A percentile compares a stretch with the other conserved stretches of the same genome.
phyloP scores from a whole-genome alignment of 306 rosid genomes.

The Rosa rugosa region DNA sequence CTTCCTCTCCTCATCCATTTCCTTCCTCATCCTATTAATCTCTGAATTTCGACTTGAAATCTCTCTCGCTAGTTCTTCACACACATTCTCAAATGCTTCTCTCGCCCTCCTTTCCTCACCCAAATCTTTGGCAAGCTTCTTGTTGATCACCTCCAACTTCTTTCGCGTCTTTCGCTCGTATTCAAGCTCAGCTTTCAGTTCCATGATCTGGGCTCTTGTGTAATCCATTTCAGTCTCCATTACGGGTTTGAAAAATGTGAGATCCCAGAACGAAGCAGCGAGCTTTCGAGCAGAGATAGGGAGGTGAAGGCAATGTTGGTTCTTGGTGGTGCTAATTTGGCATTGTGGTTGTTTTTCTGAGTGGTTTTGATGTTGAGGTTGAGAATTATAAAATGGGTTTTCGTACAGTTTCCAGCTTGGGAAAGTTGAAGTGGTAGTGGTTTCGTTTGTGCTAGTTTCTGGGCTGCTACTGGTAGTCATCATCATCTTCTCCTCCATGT shows the following conservation, averaged over 20 bases:
- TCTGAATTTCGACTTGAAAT: conserved; percentile 34
- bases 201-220: conserved; percentile 38
- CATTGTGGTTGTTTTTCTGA: conserved; percentile 13
- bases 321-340: conserved; percentile 19
- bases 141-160: conserved; percentile 38
- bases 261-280: conserved; percentile 49
- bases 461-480: conserved; percentile 22
- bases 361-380: conserved; percentile 5
- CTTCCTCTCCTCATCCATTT: conserved; percentile 56
- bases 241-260: conserved; percentile 26
- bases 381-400: conserved; percentile 52
- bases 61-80: conserved; percentile 42
- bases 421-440: conserved; percentile 32
- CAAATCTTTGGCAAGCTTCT: conserved; percentile 38
- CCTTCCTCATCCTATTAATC: conserved; percentile 36
- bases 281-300: conserved; percentile 41
- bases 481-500: conserved; percentile 38
- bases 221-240: conserved; percentile 46
- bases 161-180: conserved; percentile 42
- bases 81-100: conserved; percentile 41
- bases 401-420: conserved; percentile 64
- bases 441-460: conserved; percentile 26
- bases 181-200: conserved; percentile 43
- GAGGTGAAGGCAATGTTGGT: conserved; percentile 30
- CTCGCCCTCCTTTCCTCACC: conserved; percentile 43